A percentile compares a stretch with the other conserved stretches of the same genome.
These are phyloP conservation scores for Globisporangium uncinulatum DNA, from an alignment of 352 stramenopile species.

Conservation along the genomic window DNA sequence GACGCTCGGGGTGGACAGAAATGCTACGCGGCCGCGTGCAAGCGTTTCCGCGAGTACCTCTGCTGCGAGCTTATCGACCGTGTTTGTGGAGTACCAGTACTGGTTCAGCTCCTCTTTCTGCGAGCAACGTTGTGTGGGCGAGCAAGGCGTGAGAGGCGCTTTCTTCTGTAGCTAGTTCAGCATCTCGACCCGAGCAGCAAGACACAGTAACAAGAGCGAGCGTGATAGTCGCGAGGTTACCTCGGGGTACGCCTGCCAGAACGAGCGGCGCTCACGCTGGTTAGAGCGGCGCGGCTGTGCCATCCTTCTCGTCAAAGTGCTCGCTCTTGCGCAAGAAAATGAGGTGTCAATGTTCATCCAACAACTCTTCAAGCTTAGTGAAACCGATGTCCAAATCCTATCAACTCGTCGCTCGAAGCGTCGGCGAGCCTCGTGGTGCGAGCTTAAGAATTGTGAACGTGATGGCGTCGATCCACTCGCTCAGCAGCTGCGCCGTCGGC, in stretches of 20 bases:
- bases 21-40: constrained; percentile 55
- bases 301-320: not conserved
- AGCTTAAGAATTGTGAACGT: constrained; percentile 33
- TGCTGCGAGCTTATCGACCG: constrained; percentile 70
- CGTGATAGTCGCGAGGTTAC: constrained; percentile 10
- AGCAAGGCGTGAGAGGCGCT: not conserved
- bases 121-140: constrained; percentile 1
- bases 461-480: constrained; percentile 64
- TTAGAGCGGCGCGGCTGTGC: constrained; percentile 14
- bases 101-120: constrained; percentile 95
- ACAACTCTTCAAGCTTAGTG: not conserved
- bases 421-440: constrained; percentile 3
- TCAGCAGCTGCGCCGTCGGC: constrained; percentile 32
- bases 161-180: too few relatives aligned
- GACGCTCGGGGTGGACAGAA: constrained; percentile 92
- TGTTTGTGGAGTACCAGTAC: constrained; percentile 92
- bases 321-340: not conserved
- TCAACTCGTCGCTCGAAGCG: not conserved
- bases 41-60: constrained; percentile 59
- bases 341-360: not conserved
- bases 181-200: not conserved
- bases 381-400: too few relatives aligned
- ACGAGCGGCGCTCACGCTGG: constrained; percentile 24
- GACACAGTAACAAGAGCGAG: not conserved
- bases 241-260: constrained; percentile 71